Base-by-base conservation (phyloP, 768 basidiomycete species). In the Lactarius trivialis region DNA sequence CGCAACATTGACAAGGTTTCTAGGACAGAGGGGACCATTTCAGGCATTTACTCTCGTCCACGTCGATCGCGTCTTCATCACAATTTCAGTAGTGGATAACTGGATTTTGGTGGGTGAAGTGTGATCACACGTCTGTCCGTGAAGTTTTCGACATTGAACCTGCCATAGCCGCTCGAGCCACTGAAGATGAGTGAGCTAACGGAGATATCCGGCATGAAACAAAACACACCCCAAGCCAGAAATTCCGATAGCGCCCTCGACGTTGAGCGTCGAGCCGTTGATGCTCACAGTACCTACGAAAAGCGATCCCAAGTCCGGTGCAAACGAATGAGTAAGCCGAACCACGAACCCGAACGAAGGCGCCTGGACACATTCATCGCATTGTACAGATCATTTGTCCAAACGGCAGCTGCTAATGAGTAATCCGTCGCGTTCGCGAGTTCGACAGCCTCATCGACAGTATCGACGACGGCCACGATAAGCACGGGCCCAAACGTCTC, bases 401-500 rank as follows among this genome's bases (percentile, higher is more conserved):
- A 86, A 8, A 86, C 67, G 1, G 80, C 73, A 1, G 84, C 73
- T 2, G 75, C 71, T 41, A 88, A 71, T 4, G 82, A 80, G 56
- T 81, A 85, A 1, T 79, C 76, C 0, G 81, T 74, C 3, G 76
- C 73, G 65, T 86, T 86, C 5, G 83, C 83, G 9, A 84, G 72
- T 50, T 79, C 78, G 14, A 85, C 72, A 9, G 82, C 83, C 70
- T 85, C 82, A 19, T 82, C 79, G 9, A 79, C 68, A 2, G 76
- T 79, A 28, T 82, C 78, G 36, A 77, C 79, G 2, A 75, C 69
- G 1, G 78, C 74, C 56, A 85, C 72, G n/a, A 72, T 74, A 7
- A 82, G 70, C 0, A 84, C 79, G 55, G 82, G 85, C 0, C 84
- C 84, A 70, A 88, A 88, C 1, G 80, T 78, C 71, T 89, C 87